Conservation (phyloP, 2,329 filamentous ascomycete species). For the Nemania bipapillata region DNA sequence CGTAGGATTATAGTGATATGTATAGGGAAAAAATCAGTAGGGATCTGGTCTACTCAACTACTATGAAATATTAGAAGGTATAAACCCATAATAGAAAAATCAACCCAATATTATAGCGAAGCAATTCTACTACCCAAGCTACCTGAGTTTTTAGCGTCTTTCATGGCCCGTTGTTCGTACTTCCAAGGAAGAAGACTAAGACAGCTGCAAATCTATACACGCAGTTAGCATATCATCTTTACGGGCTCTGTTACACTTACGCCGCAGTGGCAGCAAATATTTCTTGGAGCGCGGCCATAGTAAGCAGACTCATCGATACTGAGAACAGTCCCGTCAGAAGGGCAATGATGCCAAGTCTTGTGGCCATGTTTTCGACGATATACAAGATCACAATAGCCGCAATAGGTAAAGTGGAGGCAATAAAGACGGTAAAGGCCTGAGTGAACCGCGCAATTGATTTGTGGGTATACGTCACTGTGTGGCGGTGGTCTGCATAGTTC, state of each 20-base stretch:
- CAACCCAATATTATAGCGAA: too few species aligned
- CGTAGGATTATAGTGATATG: too few species aligned
- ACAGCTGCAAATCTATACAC: constrained; percentile 23
- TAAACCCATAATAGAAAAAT: too few species aligned
- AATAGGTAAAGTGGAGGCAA: constrained; percentile 31
- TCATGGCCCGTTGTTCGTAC: constrained; percentile 9
- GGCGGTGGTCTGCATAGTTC: constrained; percentile 25
- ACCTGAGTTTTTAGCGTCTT: too few species aligned
- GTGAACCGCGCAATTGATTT: constrained; percentile 29
- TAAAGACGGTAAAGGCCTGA: constrained; percentile 28
- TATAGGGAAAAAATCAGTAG: too few species aligned
- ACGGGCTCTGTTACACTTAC: constrained; percentile 12
- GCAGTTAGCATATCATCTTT: constrained; percentile 1
- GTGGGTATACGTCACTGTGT: constrained; percentile 34
- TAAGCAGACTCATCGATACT: constrained; percentile 34
- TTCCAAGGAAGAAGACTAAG: constrained; percentile 28
- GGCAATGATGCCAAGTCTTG: constrained; percentile 28
- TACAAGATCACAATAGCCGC: constrained; percentile 32
- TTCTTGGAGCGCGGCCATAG: constrained; percentile 34
- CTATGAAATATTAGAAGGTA: too few species aligned
- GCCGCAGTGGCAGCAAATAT: constrained; percentile 36
- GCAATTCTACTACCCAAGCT: too few species aligned
- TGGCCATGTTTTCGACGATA: constrained; percentile 17
- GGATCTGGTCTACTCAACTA: too few species aligned
- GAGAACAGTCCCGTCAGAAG: constrained; percentile 33